Percentiles rank a stretch among this genome's conserved stretches.
These are phyloP conservation scores for Epichloe scottii DNA, from an alignment of 2,329 filamentous ascomycete genomes.

Conservation along the genomic window DNA sequence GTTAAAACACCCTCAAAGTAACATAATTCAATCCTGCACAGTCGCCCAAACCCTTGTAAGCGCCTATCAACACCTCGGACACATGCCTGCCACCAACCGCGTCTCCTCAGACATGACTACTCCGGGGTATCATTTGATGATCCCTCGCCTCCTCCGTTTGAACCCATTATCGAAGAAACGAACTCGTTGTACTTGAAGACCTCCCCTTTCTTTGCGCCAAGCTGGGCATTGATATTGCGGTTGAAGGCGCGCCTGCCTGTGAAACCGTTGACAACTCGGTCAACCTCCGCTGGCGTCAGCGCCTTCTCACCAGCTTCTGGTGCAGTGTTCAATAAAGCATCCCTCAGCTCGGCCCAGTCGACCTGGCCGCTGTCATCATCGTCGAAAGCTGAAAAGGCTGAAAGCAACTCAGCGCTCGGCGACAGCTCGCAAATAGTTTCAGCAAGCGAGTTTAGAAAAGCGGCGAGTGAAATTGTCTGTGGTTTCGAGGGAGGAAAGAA, in stretches of 20 bases:
- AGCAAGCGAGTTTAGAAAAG: slow-evolving; percentile 75
- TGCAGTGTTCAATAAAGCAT: slow-evolving; percentile 70
- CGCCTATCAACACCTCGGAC: not conserved
- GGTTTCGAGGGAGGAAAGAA: slow-evolving; percentile 70
- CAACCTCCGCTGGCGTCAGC: slow-evolving; percentile 62
- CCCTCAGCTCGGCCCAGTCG: slow-evolving; percentile 68
- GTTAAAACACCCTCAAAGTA: not conserved
- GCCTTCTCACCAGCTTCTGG: slow-evolving; percentile 58
- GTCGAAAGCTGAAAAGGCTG: slow-evolving; percentile 90
- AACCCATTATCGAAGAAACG: slow-evolving; percentile 55
- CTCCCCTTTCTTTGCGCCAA: slow-evolving; percentile 57
- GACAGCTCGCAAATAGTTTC: slow-evolving; percentile 63
- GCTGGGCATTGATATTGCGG: slow-evolving; percentile 39
- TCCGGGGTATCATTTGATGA: slow-evolving; percentile 18
- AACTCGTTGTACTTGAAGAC: slow-evolving; percentile 94
- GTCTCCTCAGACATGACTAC: not conserved
- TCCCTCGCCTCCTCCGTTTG: slow-evolving; percentile 25
- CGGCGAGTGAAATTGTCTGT: slow-evolving; percentile 68
- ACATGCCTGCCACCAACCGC: too few species aligned
- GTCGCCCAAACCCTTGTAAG: not conserved
- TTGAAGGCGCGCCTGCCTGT: slow-evolving; percentile 73
- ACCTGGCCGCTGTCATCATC: slow-evolving; percentile 91
- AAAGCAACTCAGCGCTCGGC: slow-evolving; percentile 65
- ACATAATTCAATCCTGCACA: not conserved
- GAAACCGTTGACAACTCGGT: slow-evolving; percentile 79